phyloP scores from a whole-genome alignment of 805 yeast species.

The Wickerhamomyces hampshirensis region DNA sequence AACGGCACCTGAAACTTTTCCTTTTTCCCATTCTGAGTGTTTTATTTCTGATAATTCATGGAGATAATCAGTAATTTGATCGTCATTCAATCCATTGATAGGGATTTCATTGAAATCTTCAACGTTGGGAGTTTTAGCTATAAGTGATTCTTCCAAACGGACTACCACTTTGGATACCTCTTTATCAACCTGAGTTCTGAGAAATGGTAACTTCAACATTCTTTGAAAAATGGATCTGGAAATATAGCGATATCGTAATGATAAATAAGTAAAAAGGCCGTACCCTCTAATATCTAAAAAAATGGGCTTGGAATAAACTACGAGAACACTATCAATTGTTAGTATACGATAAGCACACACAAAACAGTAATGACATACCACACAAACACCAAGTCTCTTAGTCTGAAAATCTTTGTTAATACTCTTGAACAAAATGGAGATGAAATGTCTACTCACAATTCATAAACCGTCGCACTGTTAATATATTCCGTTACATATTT shows the following conservation, averaged over 20 bases:
- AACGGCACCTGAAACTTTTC: constrained; percentile 91
- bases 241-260: constrained; percentile 1
- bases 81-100: constrained; percentile 45
- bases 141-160: constrained; percentile 51
- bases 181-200: constrained; percentile 50
- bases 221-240: constrained; percentile 26
- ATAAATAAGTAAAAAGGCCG: constrained; percentile 33
- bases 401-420: constrained; percentile 1
- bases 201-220: constrained; percentile 44
- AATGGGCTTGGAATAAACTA: constrained; percentile 4
- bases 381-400: constrained; percentile 6
- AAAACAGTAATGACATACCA: constrained; percentile 2
- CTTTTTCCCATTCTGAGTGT: constrained; percentile 78
- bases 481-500: too few species aligned
- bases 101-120: constrained; percentile 53
- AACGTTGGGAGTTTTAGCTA: constrained; percentile 46
- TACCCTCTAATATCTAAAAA: constrained; percentile 29
- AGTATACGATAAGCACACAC: not conserved
- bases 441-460: constrained; percentile 3
- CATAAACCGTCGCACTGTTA: constrained; percentile 4
- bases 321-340: constrained; percentile 5
- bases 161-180: constrained; percentile 48
- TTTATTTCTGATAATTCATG: constrained; percentile 44
- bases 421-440: not conserved
- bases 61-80: constrained; percentile 45